Percentiles rank a stretch among this genome's conserved stretches.
phyloP scores from a whole-genome alignment of 495 filamentous ascomycete species.

The Trichoderma orchidacearum region DNA sequence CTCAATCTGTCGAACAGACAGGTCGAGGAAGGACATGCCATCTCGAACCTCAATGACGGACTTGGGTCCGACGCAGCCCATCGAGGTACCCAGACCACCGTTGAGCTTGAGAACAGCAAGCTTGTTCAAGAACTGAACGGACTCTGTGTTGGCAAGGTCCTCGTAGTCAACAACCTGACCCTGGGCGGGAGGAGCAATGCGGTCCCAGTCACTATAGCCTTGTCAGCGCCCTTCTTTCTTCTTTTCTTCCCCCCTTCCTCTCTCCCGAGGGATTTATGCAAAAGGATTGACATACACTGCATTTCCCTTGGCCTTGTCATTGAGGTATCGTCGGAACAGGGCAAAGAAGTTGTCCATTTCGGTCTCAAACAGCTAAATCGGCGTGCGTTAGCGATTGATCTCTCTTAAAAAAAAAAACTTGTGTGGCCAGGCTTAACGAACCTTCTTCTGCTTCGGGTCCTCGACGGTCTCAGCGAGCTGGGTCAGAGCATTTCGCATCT shows the following conservation, averaged over 20 bases:
- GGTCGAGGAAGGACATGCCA: conserved; percentile 99
- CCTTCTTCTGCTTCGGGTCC: conserved; percentile 73
- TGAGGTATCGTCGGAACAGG: conserved; percentile 93
- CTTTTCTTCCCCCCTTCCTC: no score
- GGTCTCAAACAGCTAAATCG: conserved; percentile 64
- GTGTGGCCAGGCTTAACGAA: conserved; percentile 14
- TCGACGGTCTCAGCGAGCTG: conserved; percentile 80
- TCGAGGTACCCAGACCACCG: conserved; percentile 97
- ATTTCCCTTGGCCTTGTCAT: conserved; percentile 97
- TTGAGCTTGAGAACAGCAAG: conserved; percentile 98
- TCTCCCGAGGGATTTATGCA: no score
- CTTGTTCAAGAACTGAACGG: conserved; percentile 90
- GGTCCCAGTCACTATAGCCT: conserved; percentile 65
- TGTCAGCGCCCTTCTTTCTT: conserved; percentile 10
- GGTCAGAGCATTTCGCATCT: conserved; percentile 98
- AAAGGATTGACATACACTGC: conserved; percentile 41
- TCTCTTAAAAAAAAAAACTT: no score
- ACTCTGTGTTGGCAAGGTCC: conserved; percentile 69
- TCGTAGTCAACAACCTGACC: conserved; percentile 91
- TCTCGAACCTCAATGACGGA: conserved; percentile 99
- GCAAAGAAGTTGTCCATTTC: conserved; percentile 99
- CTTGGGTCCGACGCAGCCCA: conserved; percentile 99
- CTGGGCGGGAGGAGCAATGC: conserved; percentile 81
- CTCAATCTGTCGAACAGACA: conserved; percentile 98
- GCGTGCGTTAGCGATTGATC: conserved; percentile 8